A percentile compares a stretch with the other conserved stretches of the same genome.
These are phyloP conservation scores for Blastomyces percursus DNA, from an alignment of 2,329 filamentous ascomycete species.

Conservation along the genomic window DNA sequence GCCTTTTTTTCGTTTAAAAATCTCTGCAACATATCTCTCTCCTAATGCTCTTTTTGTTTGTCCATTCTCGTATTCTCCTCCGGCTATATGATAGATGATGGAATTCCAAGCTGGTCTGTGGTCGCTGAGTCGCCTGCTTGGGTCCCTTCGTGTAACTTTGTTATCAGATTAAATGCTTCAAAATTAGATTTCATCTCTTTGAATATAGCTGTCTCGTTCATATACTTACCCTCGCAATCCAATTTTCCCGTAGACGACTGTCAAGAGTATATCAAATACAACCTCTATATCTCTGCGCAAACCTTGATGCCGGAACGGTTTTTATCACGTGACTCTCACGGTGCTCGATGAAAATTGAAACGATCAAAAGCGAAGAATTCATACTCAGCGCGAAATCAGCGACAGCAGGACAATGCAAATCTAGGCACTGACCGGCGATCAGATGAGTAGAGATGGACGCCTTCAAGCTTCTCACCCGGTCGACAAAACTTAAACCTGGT, in stretches of 20 bases:
- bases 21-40: conserved; percentile 19
- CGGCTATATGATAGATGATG: conserved; percentile 40
- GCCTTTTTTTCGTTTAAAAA: not conserved
- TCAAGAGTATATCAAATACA: no score
- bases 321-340: not conserved
- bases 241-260: no score
- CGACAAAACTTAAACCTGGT: conserved; percentile 32
- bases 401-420: not conserved
- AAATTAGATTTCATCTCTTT: conserved; percentile 3
- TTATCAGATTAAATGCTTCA: conserved; percentile 1
- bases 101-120: conserved; percentile 30
- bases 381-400: not conserved
- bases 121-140: conserved; percentile 22
- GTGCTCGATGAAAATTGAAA: not conserved
- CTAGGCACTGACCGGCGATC: not conserved
- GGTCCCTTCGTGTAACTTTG: not conserved
- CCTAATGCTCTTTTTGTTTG: conserved; percentile 20
- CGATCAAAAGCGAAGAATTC: not conserved
- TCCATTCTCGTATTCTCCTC: conserved; percentile 25
- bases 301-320: not conserved
- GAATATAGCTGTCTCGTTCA: not conserved
- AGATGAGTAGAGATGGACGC: conserved; percentile 31
- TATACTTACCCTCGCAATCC: not conserved
- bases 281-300: not conserved
- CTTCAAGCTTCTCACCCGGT: conserved; percentile 36